phyloP scores from a whole-genome alignment of 2,329 filamentous ascomycete genomes.

The Gremmenia infestans region DNA sequence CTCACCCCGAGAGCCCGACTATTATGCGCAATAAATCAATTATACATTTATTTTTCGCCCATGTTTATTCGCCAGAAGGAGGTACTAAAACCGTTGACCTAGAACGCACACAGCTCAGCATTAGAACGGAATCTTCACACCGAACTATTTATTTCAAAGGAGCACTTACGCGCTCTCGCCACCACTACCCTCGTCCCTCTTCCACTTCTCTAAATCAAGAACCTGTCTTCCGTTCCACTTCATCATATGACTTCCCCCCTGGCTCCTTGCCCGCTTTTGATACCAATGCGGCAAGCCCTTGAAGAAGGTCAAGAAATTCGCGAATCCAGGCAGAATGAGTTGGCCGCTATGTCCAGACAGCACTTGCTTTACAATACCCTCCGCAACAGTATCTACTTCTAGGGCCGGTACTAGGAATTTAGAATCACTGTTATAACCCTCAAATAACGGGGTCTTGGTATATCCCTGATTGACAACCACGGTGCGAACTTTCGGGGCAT shows the following conservation, averaged over 20 bases:
- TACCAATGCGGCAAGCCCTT: constrained; percentile 59
- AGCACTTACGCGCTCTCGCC: constrained; percentile 26
- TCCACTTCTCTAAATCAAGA: constrained; percentile 28
- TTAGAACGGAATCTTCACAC: no score
- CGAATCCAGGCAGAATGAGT: constrained; percentile 48
- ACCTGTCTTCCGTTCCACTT: constrained; percentile 30
- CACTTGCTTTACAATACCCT: constrained; percentile 57
- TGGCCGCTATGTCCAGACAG: constrained; percentile 52
- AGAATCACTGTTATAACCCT: constrained; percentile 46
- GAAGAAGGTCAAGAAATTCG: constrained; percentile 38
- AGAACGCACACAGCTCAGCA: background rate
- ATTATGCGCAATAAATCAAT: no score
- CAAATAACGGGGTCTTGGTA: constrained; percentile 56
- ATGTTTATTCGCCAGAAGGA: constrained; percentile 6
- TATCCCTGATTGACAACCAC: constrained; percentile 62
- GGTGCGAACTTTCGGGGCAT: constrained; percentile 59
- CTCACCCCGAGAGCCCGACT: no score
- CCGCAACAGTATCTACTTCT: constrained; percentile 58
- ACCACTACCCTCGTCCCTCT: constrained; percentile 16
- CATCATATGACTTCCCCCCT: constrained; percentile 26
- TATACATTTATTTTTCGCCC: no score
- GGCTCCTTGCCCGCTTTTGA: constrained; percentile 46
- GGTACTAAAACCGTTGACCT: constrained; percentile 26
- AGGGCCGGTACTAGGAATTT: constrained; percentile 50
- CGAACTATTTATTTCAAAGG: background rate